Evolutionary conservation across 2,329 filamentous ascomycete species (phyloP).

Genomic region (Penicillium sp.): DNA sequence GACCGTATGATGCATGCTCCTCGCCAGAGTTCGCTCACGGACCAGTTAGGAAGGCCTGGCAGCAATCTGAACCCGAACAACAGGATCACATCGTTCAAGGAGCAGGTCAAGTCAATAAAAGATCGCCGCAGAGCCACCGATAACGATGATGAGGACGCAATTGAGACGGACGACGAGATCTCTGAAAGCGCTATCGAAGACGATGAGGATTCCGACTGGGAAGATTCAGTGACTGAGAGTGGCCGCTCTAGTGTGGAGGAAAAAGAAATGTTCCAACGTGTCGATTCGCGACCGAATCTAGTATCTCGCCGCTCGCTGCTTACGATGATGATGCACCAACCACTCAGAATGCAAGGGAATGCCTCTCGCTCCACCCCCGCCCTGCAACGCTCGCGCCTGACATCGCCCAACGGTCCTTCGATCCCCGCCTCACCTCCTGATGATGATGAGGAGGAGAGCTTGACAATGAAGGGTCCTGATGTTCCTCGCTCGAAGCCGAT

Average conservation of each 20-base stretch:
- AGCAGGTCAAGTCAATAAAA: conserved; percentile 69
- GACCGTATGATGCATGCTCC: conserved; percentile 59
- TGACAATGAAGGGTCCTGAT: conserved; percentile 65
- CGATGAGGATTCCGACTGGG: conserved; percentile 66
- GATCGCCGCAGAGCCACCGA: conserved; percentile 57
- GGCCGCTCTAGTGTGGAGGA: conserved; percentile 83
- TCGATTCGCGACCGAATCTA: conserved; percentile 84
- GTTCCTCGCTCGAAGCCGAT: conserved; percentile 81
- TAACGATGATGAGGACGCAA: conserved; percentile 63
- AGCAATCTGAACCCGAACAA: conserved; percentile 52
- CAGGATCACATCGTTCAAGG: conserved; percentile 83
- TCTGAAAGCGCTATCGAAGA: conserved; percentile 84
- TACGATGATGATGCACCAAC: conserved; percentile 85
- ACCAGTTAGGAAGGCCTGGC: conserved; percentile 55
- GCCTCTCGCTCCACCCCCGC: conserved; percentile 53
- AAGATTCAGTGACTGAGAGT: conserved; percentile 76
- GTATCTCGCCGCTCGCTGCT: conserved; percentile 86
- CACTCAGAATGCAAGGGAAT: conserved; percentile 69
- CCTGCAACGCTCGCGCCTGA: conserved; percentile 61
- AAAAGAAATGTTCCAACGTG: conserved; percentile 81
- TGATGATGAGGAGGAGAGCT: conserved; percentile 66
- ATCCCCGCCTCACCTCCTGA: conserved; percentile 63
- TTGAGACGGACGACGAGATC: conserved; percentile 68
- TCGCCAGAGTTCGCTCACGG: conserved; percentile 60
- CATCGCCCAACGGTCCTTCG: conserved; percentile 70